phyloP scores from a whole-genome alignment of 805 yeast genomes.

The Candida broadrunensis region DNA sequence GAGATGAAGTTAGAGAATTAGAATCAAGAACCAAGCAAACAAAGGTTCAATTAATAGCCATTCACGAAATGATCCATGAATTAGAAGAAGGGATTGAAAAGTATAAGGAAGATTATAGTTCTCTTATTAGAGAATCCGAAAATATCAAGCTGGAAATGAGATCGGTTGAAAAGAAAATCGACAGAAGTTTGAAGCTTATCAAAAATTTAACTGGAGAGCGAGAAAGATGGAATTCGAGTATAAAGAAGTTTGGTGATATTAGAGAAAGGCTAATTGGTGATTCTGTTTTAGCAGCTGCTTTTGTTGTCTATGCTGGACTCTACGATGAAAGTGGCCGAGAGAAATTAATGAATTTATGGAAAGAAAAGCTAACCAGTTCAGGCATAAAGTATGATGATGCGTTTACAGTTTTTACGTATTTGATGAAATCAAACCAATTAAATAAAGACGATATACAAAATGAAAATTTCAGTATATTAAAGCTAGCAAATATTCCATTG shows the following conservation, averaged over 20 bases:
- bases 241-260: slow-evolving; percentile 46
- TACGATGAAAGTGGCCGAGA: slow-evolving; percentile 49
- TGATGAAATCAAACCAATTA: slow-evolving; percentile 39
- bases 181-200: slow-evolving; percentile 59
- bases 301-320: slow-evolving; percentile 57
- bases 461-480: slow-evolving; percentile 61
- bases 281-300: slow-evolving; percentile 60
- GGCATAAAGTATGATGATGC: slow-evolving; percentile 36
- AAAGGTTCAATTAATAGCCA: slow-evolving; percentile 66
- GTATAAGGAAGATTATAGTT: slow-evolving; percentile 68
- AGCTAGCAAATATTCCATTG: slow-evolving; percentile 43
- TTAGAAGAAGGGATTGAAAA: slow-evolving; percentile 63
- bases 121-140: slow-evolving; percentile 76
- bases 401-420: slow-evolving; percentile 29
- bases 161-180: slow-evolving; percentile 56
- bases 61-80: slow-evolving; percentile 78
- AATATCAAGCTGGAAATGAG: slow-evolving; percentile 68
- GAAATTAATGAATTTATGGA: slow-evolving; percentile 33
- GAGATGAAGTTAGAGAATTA: slow-evolving; percentile 57
- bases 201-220: slow-evolving; percentile 66
- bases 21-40: slow-evolving; percentile 63
- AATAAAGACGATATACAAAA: slow-evolving; percentile 52
- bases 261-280: slow-evolving; percentile 59
- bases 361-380: slow-evolving; percentile 24
- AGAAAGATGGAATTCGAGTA: slow-evolving; percentile 66